Base-by-base conservation (phyloP, 1,284 basidiomycete species). In the Ustilago curta region DNA sequence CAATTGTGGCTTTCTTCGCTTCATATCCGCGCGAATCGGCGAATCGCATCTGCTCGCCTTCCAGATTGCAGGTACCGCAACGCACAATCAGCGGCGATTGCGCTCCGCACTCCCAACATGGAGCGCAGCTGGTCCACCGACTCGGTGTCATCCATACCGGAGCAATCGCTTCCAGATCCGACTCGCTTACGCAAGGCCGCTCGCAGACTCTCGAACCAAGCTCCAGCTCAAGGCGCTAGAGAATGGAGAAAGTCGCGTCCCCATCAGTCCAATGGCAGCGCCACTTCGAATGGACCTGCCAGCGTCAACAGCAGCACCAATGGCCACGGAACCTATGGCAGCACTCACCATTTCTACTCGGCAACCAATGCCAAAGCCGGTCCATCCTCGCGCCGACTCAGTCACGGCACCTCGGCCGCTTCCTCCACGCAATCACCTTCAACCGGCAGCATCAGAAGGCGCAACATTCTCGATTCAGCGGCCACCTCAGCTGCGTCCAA, bases 91-190 rank as follows among this genome's bases (percentile, higher is more conserved):
- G 14, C 37, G 47, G 27, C 4, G 21, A 1, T 31, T 14, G 32
- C 37, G 11, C 19, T 25, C 32, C 11, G 43, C 0, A 7, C 23
- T n/a, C 8, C 31, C 54, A 55, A 21, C 23, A 76, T 76, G 74
- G 66, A 76, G 47, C 69, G 70, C 40, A 72, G 37, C 25, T 76
- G 70, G 70, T 76, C 74, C 23, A 72, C 74, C 58, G 74, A 76
- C 51, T 71, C 73, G 58, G 61, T 63, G 2, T 57, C 75, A 8
- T 67, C 73, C 32, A 63, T 62, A 29, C 62, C 59, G 32, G 61
- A 70, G 25, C 52, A 42, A 12, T 66, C 70, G 49, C 55, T 57
- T 6, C 67, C 68, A 3, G 70, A 78, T 40, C 63, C 76, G 25
- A 47, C 53, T 4, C 64, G 57, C 21, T 55, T 69, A 3, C 70